Evolutionary conservation across 2,329 filamentous ascomycete genomes (phyloP), one percentile per base, ranked within the genome.

Genomic region (Alternaria ventricosa): DNA sequence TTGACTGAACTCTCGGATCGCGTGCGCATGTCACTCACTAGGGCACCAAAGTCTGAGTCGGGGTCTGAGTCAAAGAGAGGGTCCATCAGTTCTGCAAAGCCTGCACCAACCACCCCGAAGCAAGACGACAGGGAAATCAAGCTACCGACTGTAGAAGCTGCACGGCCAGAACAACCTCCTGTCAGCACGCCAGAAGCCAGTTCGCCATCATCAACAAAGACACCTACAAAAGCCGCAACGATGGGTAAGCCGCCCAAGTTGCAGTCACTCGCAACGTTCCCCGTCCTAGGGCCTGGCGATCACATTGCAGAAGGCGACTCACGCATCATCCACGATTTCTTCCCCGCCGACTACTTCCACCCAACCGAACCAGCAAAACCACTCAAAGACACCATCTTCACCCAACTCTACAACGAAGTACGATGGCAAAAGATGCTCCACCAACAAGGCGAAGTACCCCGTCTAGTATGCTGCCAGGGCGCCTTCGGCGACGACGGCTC

Each of bases 341-440:
- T 97, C 2, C 84, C 92, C 3, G 18, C 61, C 9, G 64, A 71
- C 4, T 49, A 71, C 5, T 46, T 55, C 13, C 74, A 80, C 50
- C 71, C 74, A 3, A 67, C 70, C 15, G 67, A 75, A 23, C 66
- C 66, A 4, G 72, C 71, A 2, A 75, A 80, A 0, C 75, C 82
- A 7, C 73, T 91, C 1, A 84, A 84, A 5, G 81, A 87, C 1
- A 83, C 85, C 15, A 86, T 91, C 6, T 97, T 97, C 76, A 85
- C 89, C 20, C 86, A 85, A 43, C 83, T 97, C 15, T 88, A 88
- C 56, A 82, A 87, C 13, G 94, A 98, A 77, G 89, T 97, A 1
- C 83, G 86, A 69, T 99, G 95, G 94, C 90, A 95, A 75, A 91
- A 88, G 68, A 98, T 99, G 96, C 90, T 90, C 46, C 96, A 98